A percentile compares a stretch with the other conserved stretches of the same genome.
phyloP scores from a whole-genome alignment of 2,329 filamentous ascomycete species.

The Ceratocystiopsis sp. region DNA sequence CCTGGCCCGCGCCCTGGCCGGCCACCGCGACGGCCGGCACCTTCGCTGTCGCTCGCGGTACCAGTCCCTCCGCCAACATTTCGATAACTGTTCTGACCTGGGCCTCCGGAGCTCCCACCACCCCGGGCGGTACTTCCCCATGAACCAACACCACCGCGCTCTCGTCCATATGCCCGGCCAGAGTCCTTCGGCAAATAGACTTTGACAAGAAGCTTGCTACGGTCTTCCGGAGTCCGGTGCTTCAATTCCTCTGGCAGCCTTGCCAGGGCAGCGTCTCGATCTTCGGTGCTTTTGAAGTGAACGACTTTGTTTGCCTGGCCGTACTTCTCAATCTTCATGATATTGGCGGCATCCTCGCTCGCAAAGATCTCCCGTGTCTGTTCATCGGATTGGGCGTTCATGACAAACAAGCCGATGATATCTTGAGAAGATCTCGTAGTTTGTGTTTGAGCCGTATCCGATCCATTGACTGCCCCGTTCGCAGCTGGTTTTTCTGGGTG shows the following conservation, averaged over 20 bases:
- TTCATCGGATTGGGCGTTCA: slow-evolving; percentile 69
- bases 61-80: slow-evolving; percentile 68
- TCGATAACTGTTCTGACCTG: slow-evolving; percentile 57
- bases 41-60: slow-evolving; percentile 53
- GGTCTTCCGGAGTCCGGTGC: slow-evolving; percentile 52
- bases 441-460: slow-evolving; percentile 38
- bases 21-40: slow-evolving; percentile 35
- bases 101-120: slow-evolving; percentile 29
- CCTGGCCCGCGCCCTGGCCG: slow-evolving; percentile 31
- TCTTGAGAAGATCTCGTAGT: slow-evolving; percentile 31
- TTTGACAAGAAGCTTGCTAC: slow-evolving; percentile 66
- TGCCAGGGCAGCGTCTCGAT: slow-evolving; percentile 63
- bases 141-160: slow-evolving; percentile 44
- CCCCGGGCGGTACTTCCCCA: slow-evolving; percentile 52
- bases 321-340: slow-evolving; percentile 62
- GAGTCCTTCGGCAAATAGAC: slow-evolving; percentile 47
- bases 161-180: slow-evolving; percentile 27
- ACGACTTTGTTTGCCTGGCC: slow-evolving; percentile 69
- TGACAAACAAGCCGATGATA: slow-evolving; percentile 77
- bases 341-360: slow-evolving; percentile 69
- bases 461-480: slow-evolving; percentile 35
- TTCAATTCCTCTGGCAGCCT: slow-evolving; percentile 62
- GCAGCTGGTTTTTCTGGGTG: slow-evolving; percentile 38
- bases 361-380: slow-evolving; percentile 67
- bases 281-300: slow-evolving; percentile 63